phyloP scores from a whole-genome alignment of 805 yeast species.

The Phaffomyces opuntiae region DNA sequence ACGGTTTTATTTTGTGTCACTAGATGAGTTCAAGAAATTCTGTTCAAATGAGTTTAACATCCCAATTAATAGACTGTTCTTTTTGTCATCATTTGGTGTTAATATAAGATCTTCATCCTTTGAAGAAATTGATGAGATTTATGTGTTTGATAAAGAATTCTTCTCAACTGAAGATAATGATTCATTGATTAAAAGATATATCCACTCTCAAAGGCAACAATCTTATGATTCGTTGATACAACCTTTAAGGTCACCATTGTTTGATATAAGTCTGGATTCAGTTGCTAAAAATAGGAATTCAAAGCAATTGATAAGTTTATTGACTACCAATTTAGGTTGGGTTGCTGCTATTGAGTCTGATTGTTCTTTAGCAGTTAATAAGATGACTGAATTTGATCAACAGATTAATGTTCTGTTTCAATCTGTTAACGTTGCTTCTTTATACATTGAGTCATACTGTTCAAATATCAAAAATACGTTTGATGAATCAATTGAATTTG shows the following conservation, averaged over 20 bases:
- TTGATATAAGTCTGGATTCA: constrained; percentile 20
- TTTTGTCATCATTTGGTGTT: constrained; percentile 60
- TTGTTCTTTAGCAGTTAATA: constrained; percentile 27
- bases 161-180: constrained; percentile 31
- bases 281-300: constrained; percentile 15
- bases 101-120: constrained; percentile 40
- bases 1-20: constrained; percentile 31
- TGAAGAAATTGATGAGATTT: constrained; percentile 47
- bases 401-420: constrained; percentile 38
- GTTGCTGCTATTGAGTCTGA: constrained; percentile 39
- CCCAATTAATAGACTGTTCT: constrained; percentile 35
- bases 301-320: constrained; percentile 22
- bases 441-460: constrained; percentile 42
- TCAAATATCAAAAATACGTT: constrained; percentile 42
- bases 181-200: constrained; percentile 5
- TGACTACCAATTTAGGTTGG: constrained; percentile 48
- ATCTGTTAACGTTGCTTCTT: constrained; percentile 39
- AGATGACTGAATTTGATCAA: constrained; percentile 22
- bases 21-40: constrained; percentile 37
- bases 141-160: constrained; percentile 55
- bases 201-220: constrained; percentile 7
- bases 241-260: constrained; percentile 32
- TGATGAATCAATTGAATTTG: constrained; percentile 29
- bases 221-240: constrained; percentile 19
- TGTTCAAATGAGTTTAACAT: constrained; percentile 35